Percentiles rank a stretch among this genome's conserved stretches.
These are phyloP conservation scores for Neoscytalidium dimidiatum DNA, from an alignment of 2,329 filamentous ascomycete genomes.

Conservation along the genomic window DNA sequence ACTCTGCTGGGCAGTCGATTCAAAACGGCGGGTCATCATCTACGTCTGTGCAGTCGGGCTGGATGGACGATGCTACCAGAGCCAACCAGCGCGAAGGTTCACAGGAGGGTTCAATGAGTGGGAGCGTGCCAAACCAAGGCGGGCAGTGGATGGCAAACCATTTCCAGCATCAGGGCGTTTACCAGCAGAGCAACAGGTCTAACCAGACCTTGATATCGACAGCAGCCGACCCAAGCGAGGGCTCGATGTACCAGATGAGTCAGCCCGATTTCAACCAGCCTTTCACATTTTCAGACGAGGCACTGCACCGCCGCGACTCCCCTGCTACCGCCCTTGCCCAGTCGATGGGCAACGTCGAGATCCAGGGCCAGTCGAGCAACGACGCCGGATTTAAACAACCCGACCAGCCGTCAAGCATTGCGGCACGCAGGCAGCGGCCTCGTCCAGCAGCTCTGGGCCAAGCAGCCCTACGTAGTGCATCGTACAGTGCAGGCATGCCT, in stretches of 20 bases:
- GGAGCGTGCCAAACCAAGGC: background rate
- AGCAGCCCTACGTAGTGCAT: slow-evolving; percentile 43
- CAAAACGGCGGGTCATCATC: slow-evolving; percentile 34
- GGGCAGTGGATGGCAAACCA: slow-evolving; percentile 23
- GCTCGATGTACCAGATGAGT: slow-evolving; percentile 32
- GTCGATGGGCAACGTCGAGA: slow-evolving; percentile 41
- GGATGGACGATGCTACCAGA: slow-evolving; percentile 33
- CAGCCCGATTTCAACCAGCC: slow-evolving; percentile 35
- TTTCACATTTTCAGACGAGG: slow-evolving; percentile 34
- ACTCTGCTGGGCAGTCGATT: slow-evolving; percentile 34
- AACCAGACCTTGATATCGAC: slow-evolving; percentile 36
- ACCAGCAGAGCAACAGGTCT: slow-evolving; percentile 39
- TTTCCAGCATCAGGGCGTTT: slow-evolving; percentile 33
- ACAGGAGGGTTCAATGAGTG: slow-evolving; percentile 9
- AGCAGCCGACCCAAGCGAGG: slow-evolving; percentile 31
- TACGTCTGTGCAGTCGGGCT: slow-evolving; percentile 38
- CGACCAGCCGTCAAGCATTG: slow-evolving; percentile 42
- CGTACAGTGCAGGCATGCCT: slow-evolving; percentile 43
- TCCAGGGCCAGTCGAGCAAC: slow-evolving; percentile 30
- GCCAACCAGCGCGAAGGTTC: slow-evolving; percentile 30
- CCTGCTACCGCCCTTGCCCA: slow-evolving; percentile 41
- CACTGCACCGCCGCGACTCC: slow-evolving; percentile 37
- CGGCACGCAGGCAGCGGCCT: slow-evolving; percentile 41
- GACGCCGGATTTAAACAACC: slow-evolving; percentile 39
- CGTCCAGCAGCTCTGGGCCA: slow-evolving; percentile 42